Conservation (phyloP, 257 asterid genomes). For the Solanum piurae region DNA sequence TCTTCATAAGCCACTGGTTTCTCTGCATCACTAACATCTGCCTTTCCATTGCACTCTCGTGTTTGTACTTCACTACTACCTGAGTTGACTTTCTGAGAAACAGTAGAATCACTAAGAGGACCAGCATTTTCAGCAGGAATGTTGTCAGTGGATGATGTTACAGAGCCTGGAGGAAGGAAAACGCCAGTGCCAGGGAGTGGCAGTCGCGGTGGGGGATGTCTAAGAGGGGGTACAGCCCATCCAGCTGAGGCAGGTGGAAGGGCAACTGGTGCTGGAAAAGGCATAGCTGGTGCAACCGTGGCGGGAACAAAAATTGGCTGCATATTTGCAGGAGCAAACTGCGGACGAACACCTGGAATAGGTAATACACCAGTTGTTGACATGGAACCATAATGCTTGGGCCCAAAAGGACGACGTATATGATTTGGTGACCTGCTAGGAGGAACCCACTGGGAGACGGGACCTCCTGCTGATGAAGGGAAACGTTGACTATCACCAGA, state of each 20-base stretch:
- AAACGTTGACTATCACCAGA: conserved; percentile 20
- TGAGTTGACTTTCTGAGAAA: background rate
- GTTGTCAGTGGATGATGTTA: conserved; percentile 14
- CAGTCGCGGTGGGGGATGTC: conserved; percentile 49
- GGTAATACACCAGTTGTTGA: conserved; percentile 33
- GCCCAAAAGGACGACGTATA: conserved; percentile 27
- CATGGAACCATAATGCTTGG: conserved; percentile 35
- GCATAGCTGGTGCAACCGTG: conserved; percentile 36
- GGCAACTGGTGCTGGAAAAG: conserved; percentile 46
- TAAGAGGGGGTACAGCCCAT: conserved; percentile 41
- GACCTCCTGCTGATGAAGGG: conserved; percentile 18
- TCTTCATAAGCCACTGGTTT: conserved; percentile 17
- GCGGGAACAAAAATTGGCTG: conserved; percentile 50
- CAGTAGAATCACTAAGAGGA: conserved; percentile 12
- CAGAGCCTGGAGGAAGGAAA: conserved; percentile 68
- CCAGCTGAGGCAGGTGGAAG: conserved; percentile 43
- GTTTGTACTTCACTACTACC: conserved; percentile 2
- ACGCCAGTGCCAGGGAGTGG: conserved; percentile 89
- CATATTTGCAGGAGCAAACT: conserved; percentile 30
- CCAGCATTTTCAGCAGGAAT: conserved; percentile 5
- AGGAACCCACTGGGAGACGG: conserved; percentile 46
- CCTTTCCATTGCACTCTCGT: conserved; percentile 33
- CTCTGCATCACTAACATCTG: conserved; percentile 9
- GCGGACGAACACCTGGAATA: conserved; percentile 25
- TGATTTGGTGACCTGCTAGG: conserved; percentile 48